Conservation (phyloP, 345 rosid species). For the Gossypium thurberi region DNA sequence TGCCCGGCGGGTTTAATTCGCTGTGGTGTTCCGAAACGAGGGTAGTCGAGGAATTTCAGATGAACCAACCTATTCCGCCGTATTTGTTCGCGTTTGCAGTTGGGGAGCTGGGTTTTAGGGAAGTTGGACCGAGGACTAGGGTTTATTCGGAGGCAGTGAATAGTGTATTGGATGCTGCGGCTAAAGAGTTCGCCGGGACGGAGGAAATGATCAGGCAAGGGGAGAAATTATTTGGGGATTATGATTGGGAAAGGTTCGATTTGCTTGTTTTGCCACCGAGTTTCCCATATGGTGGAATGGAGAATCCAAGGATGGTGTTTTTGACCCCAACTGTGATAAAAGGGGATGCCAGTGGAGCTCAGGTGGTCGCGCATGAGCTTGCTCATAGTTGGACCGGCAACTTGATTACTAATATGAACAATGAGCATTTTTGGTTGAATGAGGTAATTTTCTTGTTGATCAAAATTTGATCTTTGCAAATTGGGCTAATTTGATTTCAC, state of each 20-base stretch:
- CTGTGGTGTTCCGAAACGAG: conserved; percentile 68
- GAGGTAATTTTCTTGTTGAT: conserved; percentile 43
- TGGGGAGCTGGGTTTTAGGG: conserved; percentile 72
- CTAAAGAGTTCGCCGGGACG: conserved; percentile 73
- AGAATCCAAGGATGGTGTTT: conserved; percentile 86
- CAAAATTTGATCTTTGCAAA: not conserved
- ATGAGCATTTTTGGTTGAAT: conserved; percentile 93
- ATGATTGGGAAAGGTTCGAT: conserved; percentile 91
- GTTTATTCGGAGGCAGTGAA: conserved; percentile 60
- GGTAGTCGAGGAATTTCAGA: conserved; percentile 74
- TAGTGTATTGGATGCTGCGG: conserved; percentile 63
- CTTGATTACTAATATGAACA: conserved; percentile 75
- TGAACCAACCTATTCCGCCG: conserved; percentile 94
- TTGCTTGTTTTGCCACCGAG: conserved; percentile 83
- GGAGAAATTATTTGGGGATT: conserved; percentile 67
- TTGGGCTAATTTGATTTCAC: not conserved
- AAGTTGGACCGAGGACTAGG: conserved; percentile 85
- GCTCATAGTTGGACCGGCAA: conserved; percentile 98
- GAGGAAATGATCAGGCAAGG: conserved; percentile 89
- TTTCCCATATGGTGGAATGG: conserved; percentile 93
- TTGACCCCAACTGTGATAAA: conserved; percentile 86
- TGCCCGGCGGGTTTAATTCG: conserved; percentile 15
- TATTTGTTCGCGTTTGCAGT: conserved; percentile 87
- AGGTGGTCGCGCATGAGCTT: conserved; percentile 84
- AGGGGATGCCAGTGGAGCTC: conserved; percentile 84